A percentile compares a stretch with the other conserved stretches of the same genome.
phyloP scores from a whole-genome alignment of 768 basidiomycete species.

The Mycena alexandri region DNA sequence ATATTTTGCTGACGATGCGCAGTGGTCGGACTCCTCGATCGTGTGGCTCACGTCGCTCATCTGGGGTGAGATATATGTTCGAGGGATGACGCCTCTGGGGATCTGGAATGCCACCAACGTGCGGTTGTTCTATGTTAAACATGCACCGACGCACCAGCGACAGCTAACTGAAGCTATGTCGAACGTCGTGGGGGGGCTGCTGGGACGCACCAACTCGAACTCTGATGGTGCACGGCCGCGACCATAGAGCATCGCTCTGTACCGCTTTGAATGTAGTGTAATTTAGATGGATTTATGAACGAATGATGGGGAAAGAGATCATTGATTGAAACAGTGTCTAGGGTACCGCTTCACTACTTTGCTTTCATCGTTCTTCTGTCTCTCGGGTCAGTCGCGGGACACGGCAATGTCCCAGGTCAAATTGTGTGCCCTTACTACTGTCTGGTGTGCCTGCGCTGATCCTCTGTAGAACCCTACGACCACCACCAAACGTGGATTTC shows the following conservation, averaged over 20 bases:
- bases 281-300: background rate
- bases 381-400: slow-evolving; percentile 22
- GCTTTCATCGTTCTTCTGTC: slow-evolving; percentile 7
- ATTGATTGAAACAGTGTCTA: slow-evolving; percentile 19
- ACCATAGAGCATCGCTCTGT: slow-evolving; percentile 11
- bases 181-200: slow-evolving; percentile 84
- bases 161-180: slow-evolving; percentile 85
- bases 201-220: slow-evolving; percentile 58
- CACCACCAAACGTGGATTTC: slow-evolving; percentile 91
- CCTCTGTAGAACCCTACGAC: slow-evolving; percentile 75
- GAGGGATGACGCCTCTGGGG: slow-evolving; percentile 86
- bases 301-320: background rate
- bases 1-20: slow-evolving; percentile 28
- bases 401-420: slow-evolving; percentile 49
- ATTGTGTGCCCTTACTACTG: slow-evolving; percentile 42
- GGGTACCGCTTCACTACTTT: slow-evolving; percentile 4
- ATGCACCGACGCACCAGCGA: slow-evolving; percentile 75
- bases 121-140: slow-evolving; percentile 91
- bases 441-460: slow-evolving; percentile 23
- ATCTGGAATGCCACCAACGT: slow-evolving; percentile 94
- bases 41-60: slow-evolving; percentile 94
- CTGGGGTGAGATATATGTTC: slow-evolving; percentile 96
- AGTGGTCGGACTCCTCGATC: slow-evolving; percentile 95
- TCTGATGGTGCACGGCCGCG: slow-evolving; percentile 47
- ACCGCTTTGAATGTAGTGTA: slow-evolving; percentile 6